Percentiles rank a stretch among this genome's conserved stretches.
Conservation (phyloP, 2,329 filamentous ascomycete genomes). For the Tolypocladium ovalisporum region DNA sequence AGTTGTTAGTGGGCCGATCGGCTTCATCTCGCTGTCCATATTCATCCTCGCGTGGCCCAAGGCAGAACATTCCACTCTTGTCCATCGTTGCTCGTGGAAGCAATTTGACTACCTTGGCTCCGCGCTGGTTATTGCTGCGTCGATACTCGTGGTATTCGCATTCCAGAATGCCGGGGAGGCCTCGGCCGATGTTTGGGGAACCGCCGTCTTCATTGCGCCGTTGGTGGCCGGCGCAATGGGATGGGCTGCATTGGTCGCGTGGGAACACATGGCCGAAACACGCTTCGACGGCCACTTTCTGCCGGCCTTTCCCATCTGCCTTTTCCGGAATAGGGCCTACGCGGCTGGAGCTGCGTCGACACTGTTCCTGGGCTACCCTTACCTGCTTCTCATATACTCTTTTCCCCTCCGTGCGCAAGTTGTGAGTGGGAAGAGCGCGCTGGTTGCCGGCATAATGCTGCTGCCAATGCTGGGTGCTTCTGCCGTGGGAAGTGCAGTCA, state of each 20-base stretch:
- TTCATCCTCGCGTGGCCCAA: constrained; percentile 42
- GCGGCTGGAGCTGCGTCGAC: constrained; percentile 30
- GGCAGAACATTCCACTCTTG: constrained; percentile 23
- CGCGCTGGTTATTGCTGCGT: constrained; percentile 39
- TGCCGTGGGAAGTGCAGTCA: constrained; percentile 31
- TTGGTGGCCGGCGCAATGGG: constrained; percentile 15
- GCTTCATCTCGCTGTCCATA: constrained; percentile 30
- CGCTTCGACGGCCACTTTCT: constrained; percentile 16
- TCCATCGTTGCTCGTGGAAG: constrained; percentile 30
- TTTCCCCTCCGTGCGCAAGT: constrained; percentile 40
- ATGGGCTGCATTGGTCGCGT: constrained; percentile 16
- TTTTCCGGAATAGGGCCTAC: constrained; percentile 38
- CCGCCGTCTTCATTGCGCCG: constrained; percentile 21
- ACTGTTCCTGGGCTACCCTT: constrained; percentile 38
- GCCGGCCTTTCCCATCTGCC: constrained; percentile 34
- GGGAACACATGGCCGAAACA: constrained; percentile 15
- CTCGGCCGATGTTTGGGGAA: constrained; percentile 28
- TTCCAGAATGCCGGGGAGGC: constrained; percentile 39
- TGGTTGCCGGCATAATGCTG: constrained; percentile 38
- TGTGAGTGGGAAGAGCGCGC: constrained; percentile 33
- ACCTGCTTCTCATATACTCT: constrained; percentile 35
- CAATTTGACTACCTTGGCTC: constrained; percentile 44
- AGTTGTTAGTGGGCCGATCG: constrained; percentile 36
- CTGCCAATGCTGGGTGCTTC: constrained; percentile 40
- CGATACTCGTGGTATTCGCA: constrained; percentile 45